Evolutionary conservation across 2,329 filamentous ascomycete species (phyloP).

Genomic region (Aspergillus luchuensis): DNA sequence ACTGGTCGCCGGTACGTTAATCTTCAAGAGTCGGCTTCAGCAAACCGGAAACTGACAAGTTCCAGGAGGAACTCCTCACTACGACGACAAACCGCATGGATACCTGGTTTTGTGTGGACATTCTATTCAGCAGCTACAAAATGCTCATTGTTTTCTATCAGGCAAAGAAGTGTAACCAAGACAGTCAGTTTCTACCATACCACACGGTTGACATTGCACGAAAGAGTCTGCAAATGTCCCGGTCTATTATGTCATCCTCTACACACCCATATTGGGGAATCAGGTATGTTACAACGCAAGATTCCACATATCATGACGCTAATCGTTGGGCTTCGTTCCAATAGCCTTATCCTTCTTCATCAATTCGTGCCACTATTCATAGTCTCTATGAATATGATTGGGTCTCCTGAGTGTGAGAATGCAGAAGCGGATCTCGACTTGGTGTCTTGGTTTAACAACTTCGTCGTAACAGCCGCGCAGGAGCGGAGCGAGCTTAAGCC

Average conservation of each 20-base stretch:
- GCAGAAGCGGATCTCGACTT: slow-evolving; percentile 10
- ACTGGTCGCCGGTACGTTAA: slow-evolving; percentile 18
- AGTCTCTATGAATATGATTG: slow-evolving; percentile 17
- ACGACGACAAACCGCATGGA: slow-evolving; percentile 19
- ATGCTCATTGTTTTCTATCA: slow-evolving; percentile 24
- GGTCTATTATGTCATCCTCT: not conserved
- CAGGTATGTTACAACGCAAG: not conserved
- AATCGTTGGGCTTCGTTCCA: not conserved
- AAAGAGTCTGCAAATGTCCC: slow-evolving; percentile 10
- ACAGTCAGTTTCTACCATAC: slow-evolving; percentile 7
- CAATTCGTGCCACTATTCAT: slow-evolving; percentile 20
- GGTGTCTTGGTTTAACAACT: slow-evolving; percentile 16
- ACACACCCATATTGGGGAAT: slow-evolving; percentile 9
- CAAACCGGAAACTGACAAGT: not conserved
- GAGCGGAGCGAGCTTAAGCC: slow-evolving; percentile 13
- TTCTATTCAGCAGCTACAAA: slow-evolving; percentile 23
- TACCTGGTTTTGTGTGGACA: slow-evolving; percentile 21
- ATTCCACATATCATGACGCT: not conserved
- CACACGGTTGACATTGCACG: slow-evolving; percentile 16
- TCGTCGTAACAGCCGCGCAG: slow-evolving; percentile 9
- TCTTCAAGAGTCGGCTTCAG: too few relatives aligned
- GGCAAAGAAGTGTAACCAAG: slow-evolving; percentile 17
- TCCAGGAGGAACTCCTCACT: slow-evolving; percentile 17
- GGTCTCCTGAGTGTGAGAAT: slow-evolving; percentile 2
- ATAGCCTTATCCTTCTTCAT: slow-evolving; percentile 19